A percentile compares a stretch with the other conserved stretches of the same genome.
These are phyloP conservation scores for Lactifluus rugatus DNA, from an alignment of 768 basidiomycete genomes.

Conservation along the genomic window DNA sequence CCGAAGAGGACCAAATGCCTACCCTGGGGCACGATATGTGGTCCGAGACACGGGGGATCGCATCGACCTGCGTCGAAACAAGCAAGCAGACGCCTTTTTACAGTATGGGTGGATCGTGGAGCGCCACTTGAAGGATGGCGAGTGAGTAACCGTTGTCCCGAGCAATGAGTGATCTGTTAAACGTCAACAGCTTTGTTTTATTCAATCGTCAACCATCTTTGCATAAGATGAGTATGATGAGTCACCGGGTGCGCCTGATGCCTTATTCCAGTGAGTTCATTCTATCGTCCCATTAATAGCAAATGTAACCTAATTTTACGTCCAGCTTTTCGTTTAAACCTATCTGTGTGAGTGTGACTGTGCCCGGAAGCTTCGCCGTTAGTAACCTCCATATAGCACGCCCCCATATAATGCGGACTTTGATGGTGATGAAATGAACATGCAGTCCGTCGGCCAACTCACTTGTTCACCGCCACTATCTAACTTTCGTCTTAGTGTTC, in stretches of 20 bases:
- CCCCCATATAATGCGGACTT: slow-evolving; percentile 99
- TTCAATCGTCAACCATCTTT: slow-evolving; percentile 98
- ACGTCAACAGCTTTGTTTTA: slow-evolving; percentile 57
- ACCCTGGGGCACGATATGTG: slow-evolving; percentile 95
- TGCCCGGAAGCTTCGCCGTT: slow-evolving; percentile 21
- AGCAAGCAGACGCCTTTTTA: slow-evolving; percentile 87
- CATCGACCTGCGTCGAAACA: slow-evolving; percentile 94
- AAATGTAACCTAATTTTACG: slow-evolving; percentile 17
- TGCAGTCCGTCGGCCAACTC: slow-evolving; percentile 75
- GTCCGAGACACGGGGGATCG: slow-evolving; percentile 96
- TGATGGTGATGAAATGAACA: slow-evolving; percentile 99
- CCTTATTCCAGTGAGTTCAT: slow-evolving; percentile 82
- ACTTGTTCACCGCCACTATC: slow-evolving; percentile 4
- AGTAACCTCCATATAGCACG: slow-evolving; percentile 43
- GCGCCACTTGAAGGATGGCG: slow-evolving; percentile 94
- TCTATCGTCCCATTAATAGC: neutral
- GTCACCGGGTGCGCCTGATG: slow-evolving; percentile 94
- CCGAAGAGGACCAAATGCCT: slow-evolving; percentile 85
- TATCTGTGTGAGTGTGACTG: slow-evolving; percentile 74
- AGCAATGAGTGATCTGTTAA: neutral
- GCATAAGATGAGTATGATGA: slow-evolving; percentile 99
- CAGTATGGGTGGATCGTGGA: slow-evolving; percentile 99
- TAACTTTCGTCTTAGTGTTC: slow-evolving; percentile 48
- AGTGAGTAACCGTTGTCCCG: slow-evolving; percentile 50
- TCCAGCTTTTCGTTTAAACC: slow-evolving; percentile 89